Evolutionary conservation across 352 stramenopile genomes (phyloP).

Genomic region (Phytopythium ostracodes): DNA sequence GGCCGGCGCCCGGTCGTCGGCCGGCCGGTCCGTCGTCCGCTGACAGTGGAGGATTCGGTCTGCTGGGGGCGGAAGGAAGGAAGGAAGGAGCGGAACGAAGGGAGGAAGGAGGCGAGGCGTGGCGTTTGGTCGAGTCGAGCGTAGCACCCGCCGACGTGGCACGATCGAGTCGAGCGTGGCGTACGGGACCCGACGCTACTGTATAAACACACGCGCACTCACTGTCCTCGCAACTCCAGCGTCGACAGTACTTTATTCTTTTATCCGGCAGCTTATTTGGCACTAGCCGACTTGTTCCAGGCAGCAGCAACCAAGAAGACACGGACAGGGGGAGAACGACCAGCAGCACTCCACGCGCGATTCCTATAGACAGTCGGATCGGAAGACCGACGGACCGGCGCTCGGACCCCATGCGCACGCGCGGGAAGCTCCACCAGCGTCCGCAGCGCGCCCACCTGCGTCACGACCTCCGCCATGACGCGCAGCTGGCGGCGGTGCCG

Average conservation of each 20-base stretch:
- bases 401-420: background rate
- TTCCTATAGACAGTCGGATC: no score
- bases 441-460: background rate
- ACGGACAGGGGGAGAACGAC: no score
- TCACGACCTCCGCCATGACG: slow-evolving; percentile 1
- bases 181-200: no score
- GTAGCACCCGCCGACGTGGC: no score
- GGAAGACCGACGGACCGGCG: background rate
- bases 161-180: no score
- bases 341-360: no score
- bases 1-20: no score
- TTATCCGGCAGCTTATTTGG: no score
- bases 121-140: background rate
- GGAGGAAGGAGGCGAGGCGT: background rate
- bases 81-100: background rate
- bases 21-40: background rate
- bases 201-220: no score
- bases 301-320: background rate
- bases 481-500: background rate
- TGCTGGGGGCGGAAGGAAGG: background rate
- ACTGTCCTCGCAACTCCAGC: no score
- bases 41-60: background rate
- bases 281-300: background rate
- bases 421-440: background rate
- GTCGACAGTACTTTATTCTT: no score